Percentiles rank a stretch among this genome's conserved stretches.
Evolutionary conservation across 495 filamentous ascomycete genomes (phyloP).

Genomic region (Entonaema liquescens): DNA sequence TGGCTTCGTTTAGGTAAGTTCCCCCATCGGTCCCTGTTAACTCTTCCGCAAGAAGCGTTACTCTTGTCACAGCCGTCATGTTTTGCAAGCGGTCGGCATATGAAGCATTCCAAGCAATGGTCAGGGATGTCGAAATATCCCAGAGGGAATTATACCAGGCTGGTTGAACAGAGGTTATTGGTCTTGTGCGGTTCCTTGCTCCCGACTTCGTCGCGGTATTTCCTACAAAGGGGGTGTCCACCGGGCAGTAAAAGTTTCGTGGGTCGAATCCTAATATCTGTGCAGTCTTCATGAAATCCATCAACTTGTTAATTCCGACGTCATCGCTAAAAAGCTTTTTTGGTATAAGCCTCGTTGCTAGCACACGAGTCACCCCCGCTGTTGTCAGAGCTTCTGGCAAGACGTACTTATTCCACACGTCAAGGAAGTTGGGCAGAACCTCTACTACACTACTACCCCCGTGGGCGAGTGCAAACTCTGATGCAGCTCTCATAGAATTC

Average conservation of each 20-base stretch:
- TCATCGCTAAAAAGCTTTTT: not conserved
- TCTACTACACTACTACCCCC: constrained; percentile 45
- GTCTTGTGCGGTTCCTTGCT: not conserved
- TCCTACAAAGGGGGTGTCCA: not conserved
- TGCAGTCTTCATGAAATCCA: not conserved
- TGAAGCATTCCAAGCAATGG: not conserved
- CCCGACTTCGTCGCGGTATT: not conserved
- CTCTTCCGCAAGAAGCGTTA: constrained; percentile 54
- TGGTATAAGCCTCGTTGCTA: constrained; percentile 47
- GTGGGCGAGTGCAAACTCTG: not conserved
- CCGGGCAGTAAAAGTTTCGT: not conserved
- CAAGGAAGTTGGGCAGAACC: constrained; percentile 45
- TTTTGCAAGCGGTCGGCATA: constrained; percentile 36
- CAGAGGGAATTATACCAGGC: not conserved
- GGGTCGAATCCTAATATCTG: not conserved
- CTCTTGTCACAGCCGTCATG: constrained; percentile 51
- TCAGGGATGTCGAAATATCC: not conserved
- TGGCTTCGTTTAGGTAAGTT: constrained; percentile 60
- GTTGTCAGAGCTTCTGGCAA: constrained; percentile 40
- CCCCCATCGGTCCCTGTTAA: constrained; percentile 56
- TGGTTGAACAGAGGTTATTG: not conserved
- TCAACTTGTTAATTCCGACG: not conserved
- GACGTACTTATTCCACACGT: constrained; percentile 52
- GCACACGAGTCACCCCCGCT: constrained; percentile 46
- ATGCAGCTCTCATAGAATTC: not conserved